Evolutionary conservation across 2,329 filamentous ascomycete species (phyloP).

Genomic region (Lanzia echinophila): DNA sequence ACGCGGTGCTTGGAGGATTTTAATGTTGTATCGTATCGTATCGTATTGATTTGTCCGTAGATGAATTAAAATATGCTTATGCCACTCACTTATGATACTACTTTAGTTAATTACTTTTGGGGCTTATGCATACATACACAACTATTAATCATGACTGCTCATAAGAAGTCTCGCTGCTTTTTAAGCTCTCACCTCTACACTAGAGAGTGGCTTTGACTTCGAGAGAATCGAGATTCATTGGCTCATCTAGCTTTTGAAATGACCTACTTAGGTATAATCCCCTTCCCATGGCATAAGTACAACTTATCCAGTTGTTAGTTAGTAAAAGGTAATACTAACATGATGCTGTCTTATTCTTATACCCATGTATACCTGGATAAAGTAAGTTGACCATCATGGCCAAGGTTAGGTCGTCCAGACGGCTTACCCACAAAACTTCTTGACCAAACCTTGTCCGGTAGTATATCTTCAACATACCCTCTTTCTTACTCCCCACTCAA

Average conservation of each 20-base stretch:
- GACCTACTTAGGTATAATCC: too few relatives aligned
- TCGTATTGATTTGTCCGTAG: slow-evolving; percentile 6
- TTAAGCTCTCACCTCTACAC: not conserved
- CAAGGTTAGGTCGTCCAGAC: too few relatives aligned
- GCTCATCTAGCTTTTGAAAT: too few relatives aligned
- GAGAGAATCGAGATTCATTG: too few relatives aligned
- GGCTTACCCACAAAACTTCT: not conserved
- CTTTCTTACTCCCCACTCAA: not conserved
- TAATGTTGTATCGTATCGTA: slow-evolving; percentile 3
- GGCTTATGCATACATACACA: slow-evolving; percentile 28
- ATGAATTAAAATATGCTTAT: not conserved
- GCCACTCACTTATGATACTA: not conserved
- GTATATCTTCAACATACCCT: not conserved
- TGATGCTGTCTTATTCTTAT: too few relatives aligned
- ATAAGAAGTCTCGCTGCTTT: slow-evolving; percentile 3
- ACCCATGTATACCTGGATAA: not conserved
- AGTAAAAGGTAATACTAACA: too few relatives aligned
- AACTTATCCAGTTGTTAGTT: too few relatives aligned
- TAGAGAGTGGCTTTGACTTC: too few relatives aligned
- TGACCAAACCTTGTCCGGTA: not conserved
- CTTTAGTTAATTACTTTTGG: slow-evolving; percentile 7
- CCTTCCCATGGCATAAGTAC: too few relatives aligned
- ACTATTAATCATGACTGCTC: not conserved
- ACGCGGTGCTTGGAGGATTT: not conserved
- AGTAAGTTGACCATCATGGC: too few relatives aligned